Percentiles rank a stretch among this genome's conserved stretches.
These are phyloP conservation scores for Phoma sp. DNA, from an alignment of 2,329 filamentous ascomycete species.

Conservation along the genomic window DNA sequence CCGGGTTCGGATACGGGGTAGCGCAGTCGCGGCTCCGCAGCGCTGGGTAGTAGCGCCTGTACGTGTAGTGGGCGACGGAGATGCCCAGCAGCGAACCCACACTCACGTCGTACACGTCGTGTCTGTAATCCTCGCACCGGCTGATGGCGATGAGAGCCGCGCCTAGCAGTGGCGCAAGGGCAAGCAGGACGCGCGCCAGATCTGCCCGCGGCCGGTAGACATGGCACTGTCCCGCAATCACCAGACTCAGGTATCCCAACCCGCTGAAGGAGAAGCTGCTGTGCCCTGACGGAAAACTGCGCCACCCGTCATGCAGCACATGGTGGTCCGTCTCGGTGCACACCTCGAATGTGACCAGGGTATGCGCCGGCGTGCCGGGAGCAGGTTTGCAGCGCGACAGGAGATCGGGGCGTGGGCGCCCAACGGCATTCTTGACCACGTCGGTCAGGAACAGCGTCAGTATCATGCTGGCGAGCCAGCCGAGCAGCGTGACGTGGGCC, in stretches of 20 bases:
- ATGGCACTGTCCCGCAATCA: conserved; percentile 70
- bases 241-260: conserved; percentile 75
- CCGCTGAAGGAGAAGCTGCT: conserved; percentile 80
- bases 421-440: conserved; percentile 83
- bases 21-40: conserved; percentile 59
- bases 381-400: conserved; percentile 84
- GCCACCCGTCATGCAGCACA: conserved; percentile 80
- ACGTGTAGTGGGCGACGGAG: conserved; percentile 62
- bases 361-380: conserved; percentile 61
- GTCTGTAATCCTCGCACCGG: conserved; percentile 68
- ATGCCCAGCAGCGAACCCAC: conserved; percentile 62
- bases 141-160: conserved; percentile 67
- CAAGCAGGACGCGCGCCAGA: conserved; percentile 61
- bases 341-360: conserved; percentile 67
- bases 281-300: conserved; percentile 83
- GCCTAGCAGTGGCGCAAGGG: conserved; percentile 62
- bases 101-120: conserved; percentile 69
- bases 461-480: conserved; percentile 74
- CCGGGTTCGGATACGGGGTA: conserved; percentile 55
- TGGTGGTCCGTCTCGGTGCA: conserved; percentile 76
- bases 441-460: conserved; percentile 86
- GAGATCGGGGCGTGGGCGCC: conserved; percentile 83
- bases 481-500: conserved; percentile 82
- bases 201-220: conserved; percentile 65
- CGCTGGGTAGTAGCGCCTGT: conserved; percentile 65